Percentiles rank a stretch among this genome's conserved stretches.
These are phyloP conservation scores for Chrysanthemum seticuspe DNA, from an alignment of 129 eudicot species.

Conservation along the genomic window DNA sequence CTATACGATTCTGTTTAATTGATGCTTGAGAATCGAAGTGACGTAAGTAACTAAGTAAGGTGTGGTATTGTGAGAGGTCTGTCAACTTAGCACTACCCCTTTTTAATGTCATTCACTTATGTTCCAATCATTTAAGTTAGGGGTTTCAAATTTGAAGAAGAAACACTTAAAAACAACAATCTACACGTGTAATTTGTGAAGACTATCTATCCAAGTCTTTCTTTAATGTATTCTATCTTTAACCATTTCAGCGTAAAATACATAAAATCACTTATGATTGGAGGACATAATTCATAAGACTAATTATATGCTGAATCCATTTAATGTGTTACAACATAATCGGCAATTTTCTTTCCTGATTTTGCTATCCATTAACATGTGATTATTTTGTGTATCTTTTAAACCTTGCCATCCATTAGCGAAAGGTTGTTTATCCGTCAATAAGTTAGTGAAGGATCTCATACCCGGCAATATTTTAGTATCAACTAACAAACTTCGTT, in stretches of 20 bases:
- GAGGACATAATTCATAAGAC: not conserved
- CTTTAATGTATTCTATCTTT: too few species aligned
- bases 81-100: not conserved
- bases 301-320: not conserved
- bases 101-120: not conserved
- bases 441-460: too few species aligned
- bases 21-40: conserved; percentile 25
- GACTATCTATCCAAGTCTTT: too few species aligned
- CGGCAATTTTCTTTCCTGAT: too few species aligned
- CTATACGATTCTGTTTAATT: conserved; percentile 23
- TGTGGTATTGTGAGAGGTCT: not conserved
- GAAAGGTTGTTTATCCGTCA: too few species aligned
- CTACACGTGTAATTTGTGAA: too few species aligned
- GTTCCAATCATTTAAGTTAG: not conserved
- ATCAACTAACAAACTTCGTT: too few species aligned
- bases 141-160: too few species aligned
- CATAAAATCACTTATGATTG: not conserved
- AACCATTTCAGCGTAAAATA: not conserved
- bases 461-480: too few species aligned
- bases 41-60: conserved; percentile 20
- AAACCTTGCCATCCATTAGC: not conserved
- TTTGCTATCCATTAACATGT: too few species aligned
- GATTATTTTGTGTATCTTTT: not conserved
- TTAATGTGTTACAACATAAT: too few species aligned
- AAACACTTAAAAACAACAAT: too few species aligned